Percentiles rank a stretch among this genome's conserved stretches.
phyloP scores from a whole-genome alignment of 768 basidiomycete species.

The Brasilioporus rufonigricans region DNA sequence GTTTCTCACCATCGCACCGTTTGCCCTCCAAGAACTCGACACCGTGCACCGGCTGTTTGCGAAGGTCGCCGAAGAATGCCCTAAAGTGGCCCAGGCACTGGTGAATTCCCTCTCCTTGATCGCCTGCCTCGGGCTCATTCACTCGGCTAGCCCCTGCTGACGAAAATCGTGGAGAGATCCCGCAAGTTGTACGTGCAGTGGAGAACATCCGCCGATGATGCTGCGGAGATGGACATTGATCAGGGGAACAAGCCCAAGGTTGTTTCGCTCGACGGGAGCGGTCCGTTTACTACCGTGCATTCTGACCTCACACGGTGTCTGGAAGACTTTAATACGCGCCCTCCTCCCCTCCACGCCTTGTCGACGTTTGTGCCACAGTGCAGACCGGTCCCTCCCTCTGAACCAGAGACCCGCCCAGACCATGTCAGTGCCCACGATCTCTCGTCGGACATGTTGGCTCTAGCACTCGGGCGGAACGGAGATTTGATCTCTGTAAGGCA shows the following conservation, averaged over 20 bases:
- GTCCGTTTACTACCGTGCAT: slow-evolving; percentile 25
- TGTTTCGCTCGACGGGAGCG: slow-evolving; percentile 1
- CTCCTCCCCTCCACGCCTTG: slow-evolving; percentile 19
- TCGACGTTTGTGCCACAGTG: slow-evolving; percentile 24
- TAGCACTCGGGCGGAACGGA: slow-evolving; percentile 30
- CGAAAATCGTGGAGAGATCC: slow-evolving; percentile 53
- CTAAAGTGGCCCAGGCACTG: slow-evolving; percentile 57
- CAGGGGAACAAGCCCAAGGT: slow-evolving; percentile 2
- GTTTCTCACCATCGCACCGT: slow-evolving; percentile 51
- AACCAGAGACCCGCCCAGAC: slow-evolving; percentile 22
- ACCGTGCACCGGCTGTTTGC: slow-evolving; percentile 55
- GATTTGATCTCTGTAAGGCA: slow-evolving; percentile 22
- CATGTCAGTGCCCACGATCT: slow-evolving; percentile 24
- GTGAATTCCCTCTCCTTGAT: slow-evolving; percentile 34
- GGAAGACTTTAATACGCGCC: slow-evolving; percentile 20
- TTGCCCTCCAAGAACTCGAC: slow-evolving; percentile 61
- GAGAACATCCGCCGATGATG: slow-evolving; percentile 24
- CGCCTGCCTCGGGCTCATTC: slow-evolving; percentile 7
- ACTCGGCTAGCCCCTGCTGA: slow-evolving; percentile 47
- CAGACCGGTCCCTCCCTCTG: slow-evolving; percentile 4
- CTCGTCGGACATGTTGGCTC: slow-evolving; percentile 33
- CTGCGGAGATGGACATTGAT: slow-evolving; percentile 29
- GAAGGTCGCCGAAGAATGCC: slow-evolving; percentile 55
- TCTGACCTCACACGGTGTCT: slow-evolving; percentile 25
- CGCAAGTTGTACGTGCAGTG: slow-evolving; percentile 44